Conservation (phyloP, 2,329 filamentous ascomycete species). For the Tricladium varicosporioides region DNA sequence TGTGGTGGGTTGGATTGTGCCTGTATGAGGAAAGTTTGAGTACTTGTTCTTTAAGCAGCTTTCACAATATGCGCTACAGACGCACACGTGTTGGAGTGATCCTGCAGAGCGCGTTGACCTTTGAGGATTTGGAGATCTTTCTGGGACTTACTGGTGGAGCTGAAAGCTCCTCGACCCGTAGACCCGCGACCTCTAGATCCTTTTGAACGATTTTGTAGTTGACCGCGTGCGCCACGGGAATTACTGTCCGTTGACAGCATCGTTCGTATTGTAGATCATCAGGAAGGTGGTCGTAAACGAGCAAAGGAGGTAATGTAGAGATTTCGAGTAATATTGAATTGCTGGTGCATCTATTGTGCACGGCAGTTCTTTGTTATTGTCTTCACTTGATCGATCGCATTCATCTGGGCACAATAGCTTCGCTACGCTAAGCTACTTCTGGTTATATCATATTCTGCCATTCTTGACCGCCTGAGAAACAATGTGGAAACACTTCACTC, state of each 20-base stretch:
- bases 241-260: constrained; percentile 30
- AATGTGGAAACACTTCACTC: too few species aligned
- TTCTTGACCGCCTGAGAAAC: not conserved
- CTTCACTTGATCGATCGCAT: not conserved
- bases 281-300: constrained; percentile 19
- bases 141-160: constrained; percentile 32
- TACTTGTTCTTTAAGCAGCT: constrained; percentile 12
- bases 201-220: constrained; percentile 28
- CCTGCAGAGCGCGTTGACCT: constrained; percentile 13
- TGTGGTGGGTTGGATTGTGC: constrained; percentile 12
- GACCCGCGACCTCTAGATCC: constrained; percentile 32
- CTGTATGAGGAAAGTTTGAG: constrained; percentile 21
- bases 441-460: not conserved
- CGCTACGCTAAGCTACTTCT: not conserved
- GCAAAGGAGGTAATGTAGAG: constrained; percentile 16
- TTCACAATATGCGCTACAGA: constrained; percentile 5
- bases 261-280: constrained; percentile 31
- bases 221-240: constrained; percentile 28
- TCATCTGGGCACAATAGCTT: not conserved
- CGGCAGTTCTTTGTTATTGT: constrained; percentile 14
- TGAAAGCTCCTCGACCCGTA: constrained; percentile 33
- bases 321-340: not conserved
- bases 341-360: constrained; percentile 1
- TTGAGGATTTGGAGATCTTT: constrained; percentile 12
- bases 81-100: constrained; percentile 14